phyloP scores from a whole-genome alignment of 2,329 filamentous ascomycete species.

The Colletotrichum tanaceti region DNA sequence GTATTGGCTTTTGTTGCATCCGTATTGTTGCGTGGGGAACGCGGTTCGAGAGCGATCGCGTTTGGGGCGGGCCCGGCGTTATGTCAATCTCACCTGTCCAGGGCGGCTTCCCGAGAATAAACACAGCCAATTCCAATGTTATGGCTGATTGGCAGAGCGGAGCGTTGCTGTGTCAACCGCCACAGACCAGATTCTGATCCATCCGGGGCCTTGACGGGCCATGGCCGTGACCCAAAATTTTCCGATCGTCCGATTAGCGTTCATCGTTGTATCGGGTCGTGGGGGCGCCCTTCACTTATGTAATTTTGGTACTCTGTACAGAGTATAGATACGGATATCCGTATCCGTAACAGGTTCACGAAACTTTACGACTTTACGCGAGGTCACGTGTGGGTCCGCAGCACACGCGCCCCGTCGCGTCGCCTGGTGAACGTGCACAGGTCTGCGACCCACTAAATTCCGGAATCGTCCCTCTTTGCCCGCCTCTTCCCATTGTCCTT shows the following conservation, averaged over 20 bases:
- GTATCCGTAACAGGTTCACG: no score
- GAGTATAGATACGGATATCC: no score
- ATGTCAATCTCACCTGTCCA: slow-evolving; percentile 36
- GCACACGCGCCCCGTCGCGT: slow-evolving; percentile 36
- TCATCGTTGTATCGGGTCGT: slow-evolving; percentile 26
- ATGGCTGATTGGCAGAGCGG: slow-evolving; percentile 31
- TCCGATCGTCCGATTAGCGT: slow-evolving; percentile 37
- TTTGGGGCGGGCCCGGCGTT: slow-evolving; percentile 34
- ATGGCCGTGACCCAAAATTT: slow-evolving; percentile 29
- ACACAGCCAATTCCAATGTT: slow-evolving; percentile 36
- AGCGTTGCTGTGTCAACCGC: slow-evolving; percentile 37
- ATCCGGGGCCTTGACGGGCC: neutral
- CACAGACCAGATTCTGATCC: slow-evolving; percentile 3
- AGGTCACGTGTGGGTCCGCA: slow-evolving; percentile 16
- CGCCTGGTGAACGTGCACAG: slow-evolving; percentile 39
- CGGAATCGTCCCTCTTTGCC: slow-evolving; percentile 21
- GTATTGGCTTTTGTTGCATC: no score
- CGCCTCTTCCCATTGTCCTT: slow-evolving; percentile 8
- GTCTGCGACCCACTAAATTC: slow-evolving; percentile 12
- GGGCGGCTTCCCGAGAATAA: slow-evolving; percentile 34
- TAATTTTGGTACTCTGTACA: no score
- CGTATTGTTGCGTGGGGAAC: slow-evolving; percentile 38
- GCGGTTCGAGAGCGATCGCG: slow-evolving; percentile 34
- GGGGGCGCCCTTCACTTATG: neutral
- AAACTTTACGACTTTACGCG: slow-evolving; percentile 37